Evolutionary conservation across 2,329 filamentous ascomycete genomes (phyloP).

Genomic region (Akanthomyces dipterigenus): DNA sequence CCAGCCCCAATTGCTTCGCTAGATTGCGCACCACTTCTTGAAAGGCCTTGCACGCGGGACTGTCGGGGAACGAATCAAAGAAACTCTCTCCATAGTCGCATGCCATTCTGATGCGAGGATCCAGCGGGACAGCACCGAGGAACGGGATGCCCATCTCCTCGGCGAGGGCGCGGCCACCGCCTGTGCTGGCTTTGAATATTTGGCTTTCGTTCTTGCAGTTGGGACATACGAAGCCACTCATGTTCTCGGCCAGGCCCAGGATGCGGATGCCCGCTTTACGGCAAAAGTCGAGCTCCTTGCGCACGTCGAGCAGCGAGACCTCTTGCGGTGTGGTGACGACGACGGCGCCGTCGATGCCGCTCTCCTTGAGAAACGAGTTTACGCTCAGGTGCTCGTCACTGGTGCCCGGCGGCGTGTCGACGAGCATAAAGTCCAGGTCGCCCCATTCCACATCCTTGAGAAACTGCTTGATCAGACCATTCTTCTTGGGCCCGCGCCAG

Average conservation of each 20-base stretch:
- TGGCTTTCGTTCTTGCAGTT: slow-evolving; percentile 76
- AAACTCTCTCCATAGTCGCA: slow-evolving; percentile 98
- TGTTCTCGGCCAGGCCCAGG: slow-evolving; percentile 91
- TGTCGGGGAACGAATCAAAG: slow-evolving; percentile 88
- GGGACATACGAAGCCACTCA: slow-evolving; percentile 94
- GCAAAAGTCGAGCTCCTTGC: slow-evolving; percentile 98
- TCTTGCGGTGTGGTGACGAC: slow-evolving; percentile 94
- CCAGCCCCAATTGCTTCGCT: slow-evolving; percentile 56
- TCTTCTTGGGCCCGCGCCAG: slow-evolving; percentile 98
- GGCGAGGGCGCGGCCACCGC: slow-evolving; percentile 73
- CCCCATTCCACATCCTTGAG: slow-evolving; percentile 98
- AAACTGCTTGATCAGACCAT: slow-evolving; percentile 96
- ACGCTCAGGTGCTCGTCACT: slow-evolving; percentile 93
- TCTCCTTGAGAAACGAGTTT: slow-evolving; percentile 84
- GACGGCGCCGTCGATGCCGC: slow-evolving; percentile 87
- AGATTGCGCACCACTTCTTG: slow-evolving; percentile 72
- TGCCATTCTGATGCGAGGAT: slow-evolving; percentile 90
- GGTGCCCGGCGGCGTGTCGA: slow-evolving; percentile 93
- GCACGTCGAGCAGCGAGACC: slow-evolving; percentile 81
- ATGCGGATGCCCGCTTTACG: slow-evolving; percentile 85
- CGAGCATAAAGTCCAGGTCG: slow-evolving; percentile 83
- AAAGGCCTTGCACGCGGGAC: slow-evolving; percentile 79
- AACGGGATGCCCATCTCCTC: slow-evolving; percentile 85
- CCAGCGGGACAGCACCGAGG: slow-evolving; percentile 80
- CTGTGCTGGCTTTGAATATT: slow-evolving; percentile 88